phyloP scores from a whole-genome alignment of 2,329 filamentous ascomycete species.

The Neofusicoccum kwambonambiense region DNA sequence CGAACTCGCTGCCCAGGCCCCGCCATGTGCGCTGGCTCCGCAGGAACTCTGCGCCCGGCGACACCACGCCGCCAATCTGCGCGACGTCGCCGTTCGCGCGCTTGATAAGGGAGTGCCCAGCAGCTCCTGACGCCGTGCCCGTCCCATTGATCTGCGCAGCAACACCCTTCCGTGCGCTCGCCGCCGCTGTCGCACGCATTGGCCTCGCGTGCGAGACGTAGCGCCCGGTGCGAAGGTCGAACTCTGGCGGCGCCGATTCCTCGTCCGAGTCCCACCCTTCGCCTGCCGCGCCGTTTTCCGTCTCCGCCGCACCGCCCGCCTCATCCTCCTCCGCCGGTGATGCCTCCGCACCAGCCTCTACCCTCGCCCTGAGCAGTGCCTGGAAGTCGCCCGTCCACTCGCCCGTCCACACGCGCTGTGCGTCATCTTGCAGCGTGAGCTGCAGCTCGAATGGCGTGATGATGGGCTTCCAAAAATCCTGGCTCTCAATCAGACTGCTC shows the following conservation, averaged over 20 bases:
- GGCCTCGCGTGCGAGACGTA: conserved; percentile 78
- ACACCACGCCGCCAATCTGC: conserved; percentile 80
- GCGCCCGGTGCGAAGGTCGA: conserved; percentile 83
- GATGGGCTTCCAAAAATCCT: conserved; percentile 83
- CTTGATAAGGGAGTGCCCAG: conserved; percentile 57
- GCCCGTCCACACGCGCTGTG: conserved; percentile 77
- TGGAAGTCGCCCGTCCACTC: conserved; percentile 89
- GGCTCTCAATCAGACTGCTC: conserved; percentile 85
- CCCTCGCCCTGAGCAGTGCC: conserved; percentile 53
- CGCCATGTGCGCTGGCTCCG: conserved; percentile 84
- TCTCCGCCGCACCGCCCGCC: conserved; percentile 22
- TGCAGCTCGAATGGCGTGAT: conserved; percentile 94
- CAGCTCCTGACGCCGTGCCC: background rate
- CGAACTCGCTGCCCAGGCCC: conserved; percentile 85
- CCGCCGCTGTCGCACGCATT: conserved; percentile 45
- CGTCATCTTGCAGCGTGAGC: conserved; percentile 72
- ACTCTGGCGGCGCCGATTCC: conserved; percentile 74
- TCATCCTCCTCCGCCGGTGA: conserved; percentile 31
- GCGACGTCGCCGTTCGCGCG: conserved; percentile 70
- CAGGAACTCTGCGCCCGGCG: conserved; percentile 86
- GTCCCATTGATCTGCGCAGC: conserved; percentile 4
- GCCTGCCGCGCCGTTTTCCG: conserved; percentile 30
- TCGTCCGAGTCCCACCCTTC: conserved; percentile 67
- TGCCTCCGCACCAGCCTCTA: conserved; percentile 19
- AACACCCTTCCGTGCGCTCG: conserved; percentile 22